Evolutionary conservation across 306 rosid genomes (phyloP), one percentile per base, ranked within the genome.

Genomic region (Trifolium repens): DNA sequence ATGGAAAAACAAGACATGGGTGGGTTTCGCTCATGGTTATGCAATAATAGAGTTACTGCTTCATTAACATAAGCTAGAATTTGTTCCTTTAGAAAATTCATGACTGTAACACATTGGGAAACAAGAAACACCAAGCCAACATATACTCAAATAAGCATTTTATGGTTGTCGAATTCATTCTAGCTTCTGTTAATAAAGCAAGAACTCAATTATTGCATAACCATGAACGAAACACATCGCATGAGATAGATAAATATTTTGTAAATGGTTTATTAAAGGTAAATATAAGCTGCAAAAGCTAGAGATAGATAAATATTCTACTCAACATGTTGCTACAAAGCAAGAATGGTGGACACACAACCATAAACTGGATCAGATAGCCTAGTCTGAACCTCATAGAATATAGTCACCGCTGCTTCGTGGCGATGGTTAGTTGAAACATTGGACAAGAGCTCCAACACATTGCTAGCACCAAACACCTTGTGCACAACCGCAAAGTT

Each of bases 371-470:
- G 98, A 57, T 93, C 93, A 5, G 89, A 79, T n/a, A 93, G 62
- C 76, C 98, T 85, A 13, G 98, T 89, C 13, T 91, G 98, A 76
- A 96, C 96, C 85, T 93, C 93, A 30, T 89, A 93, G 0, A 79
- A 80, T 0, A 93, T 79, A n/a, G 91, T 86, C 8, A 85, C 81
- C 8, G 87, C 93, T 0, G 88, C 90, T 40, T 91, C 96, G 0
- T 82, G 79, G 34, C 91, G 84, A 35, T 82, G 91, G 72, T 40
- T 63, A 9, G 71, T 67, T 8, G 91, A 90, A 58, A 93, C 80
- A 52, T 82, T 85, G 69, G 75, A 24, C 84, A 91, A 79, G 2
- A 91, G 80, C 82, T 91, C 91, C 0, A 93, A 87, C 27, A 91
- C 93, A 8, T 88, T 91, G 68, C 91, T 89, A 1, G 96, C 96